Base-by-base conservation (phyloP, 1,284 basidiomycete genomes). In the Naganishia albida region DNA sequence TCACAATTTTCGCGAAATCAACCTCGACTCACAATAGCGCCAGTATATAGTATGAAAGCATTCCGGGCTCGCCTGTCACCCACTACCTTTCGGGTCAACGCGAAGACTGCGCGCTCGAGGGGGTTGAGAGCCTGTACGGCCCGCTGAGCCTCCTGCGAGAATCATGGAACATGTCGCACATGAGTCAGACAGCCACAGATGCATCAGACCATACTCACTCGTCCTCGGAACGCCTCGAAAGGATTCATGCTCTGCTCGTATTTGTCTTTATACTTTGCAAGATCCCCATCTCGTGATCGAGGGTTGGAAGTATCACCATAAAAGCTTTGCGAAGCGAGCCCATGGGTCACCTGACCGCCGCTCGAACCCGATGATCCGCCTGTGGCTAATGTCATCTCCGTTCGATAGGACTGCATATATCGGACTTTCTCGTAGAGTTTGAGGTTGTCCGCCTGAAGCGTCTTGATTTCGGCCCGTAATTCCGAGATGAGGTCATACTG, bases 221-320 rank as follows among this genome's bases (percentile, higher is more conserved):
- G 83, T 3, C 94, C 93, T 67, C 93, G 86, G 83, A 99, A 98
- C 3, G 90, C 91, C 77, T 97, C 93, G 77, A 98, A 99, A 0
- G 95, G 95, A 74, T 99, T 97, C 86, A 98, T 91, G 53, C 89
- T 86, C 77, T 96, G 91, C 75, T 99, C 94, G 75, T 98, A 98
- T 75, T 91, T 85, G 68, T 88, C 85, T 62, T 89, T 87, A 78
- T 98, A 99, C 75, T 88, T 90, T 71, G 88, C 88, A 77, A 95
- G 86, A 69, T 93, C 91, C 68, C 88, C 89, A 42, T 83, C 73
- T 38, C 64, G 49, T 13, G 23, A 13, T 6, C 55, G 53, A 3
- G 23, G 15, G 18, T n/a, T 23, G 16, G 26, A 18, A 10, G 15
- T 38, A 8, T 39, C 39, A 49, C 51, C 51, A 30, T 43, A 44